Conservation (phyloP, 495 filamentous ascomycete genomes). For the Trypethelium eluteriae region DNA sequence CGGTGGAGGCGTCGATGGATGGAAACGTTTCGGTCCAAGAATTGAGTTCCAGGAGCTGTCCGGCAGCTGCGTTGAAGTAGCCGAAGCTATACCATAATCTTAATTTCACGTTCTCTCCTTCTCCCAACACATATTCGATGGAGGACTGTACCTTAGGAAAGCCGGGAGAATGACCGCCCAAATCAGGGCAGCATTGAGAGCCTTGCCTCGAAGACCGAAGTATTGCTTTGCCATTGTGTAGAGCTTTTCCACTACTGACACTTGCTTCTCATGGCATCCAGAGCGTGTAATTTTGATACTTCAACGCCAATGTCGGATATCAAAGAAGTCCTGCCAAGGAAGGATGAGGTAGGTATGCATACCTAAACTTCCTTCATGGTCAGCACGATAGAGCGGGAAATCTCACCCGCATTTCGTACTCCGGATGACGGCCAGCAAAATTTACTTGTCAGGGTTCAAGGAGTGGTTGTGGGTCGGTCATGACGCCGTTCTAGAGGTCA, state of each 20-base stretch:
- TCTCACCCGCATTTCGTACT: neutral
- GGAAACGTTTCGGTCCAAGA: slow-evolving; percentile 45
- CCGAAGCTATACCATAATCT: slow-evolving; percentile 39
- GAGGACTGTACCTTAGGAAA: slow-evolving; percentile 1
- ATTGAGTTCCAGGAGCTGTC: slow-evolving; percentile 33
- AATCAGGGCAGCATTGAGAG: slow-evolving; percentile 13
- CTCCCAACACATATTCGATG: neutral
- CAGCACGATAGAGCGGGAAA: neutral
- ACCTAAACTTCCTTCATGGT: neutral
- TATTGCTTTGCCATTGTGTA: neutral
- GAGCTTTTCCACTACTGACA: neutral
- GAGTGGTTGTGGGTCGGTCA: neutral
- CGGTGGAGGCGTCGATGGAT: slow-evolving; percentile 45
- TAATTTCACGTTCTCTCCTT: neutral
- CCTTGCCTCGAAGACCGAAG: slow-evolving; percentile 16
- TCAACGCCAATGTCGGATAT: neutral
- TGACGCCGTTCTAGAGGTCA: neutral
- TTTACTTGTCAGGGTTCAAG: neutral
- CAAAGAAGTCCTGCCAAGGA: neutral
- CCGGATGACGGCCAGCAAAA: neutral
- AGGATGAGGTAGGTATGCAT: neutral
- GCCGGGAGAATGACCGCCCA: slow-evolving; percentile 21
- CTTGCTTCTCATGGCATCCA: neutral
- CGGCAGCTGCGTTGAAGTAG: slow-evolving; percentile 44
- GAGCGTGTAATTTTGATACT: neutral